Conservation (phyloP, 2,329 filamentous ascomycete genomes). For the Nectriaceae sp. region DNA sequence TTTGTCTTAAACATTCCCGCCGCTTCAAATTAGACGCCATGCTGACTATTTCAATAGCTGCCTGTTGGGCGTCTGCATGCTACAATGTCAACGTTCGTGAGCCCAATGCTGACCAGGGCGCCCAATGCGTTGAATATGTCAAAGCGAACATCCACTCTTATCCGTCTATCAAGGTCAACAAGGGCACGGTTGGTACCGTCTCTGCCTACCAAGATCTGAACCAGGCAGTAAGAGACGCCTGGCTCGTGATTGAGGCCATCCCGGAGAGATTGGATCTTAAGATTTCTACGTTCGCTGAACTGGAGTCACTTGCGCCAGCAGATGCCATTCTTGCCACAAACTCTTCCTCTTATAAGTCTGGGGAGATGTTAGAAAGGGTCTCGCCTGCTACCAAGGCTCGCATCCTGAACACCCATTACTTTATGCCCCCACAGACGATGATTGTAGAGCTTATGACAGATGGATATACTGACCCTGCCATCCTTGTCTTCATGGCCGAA, state of each 20-base stretch:
- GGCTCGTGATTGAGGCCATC: slow-evolving; percentile 56
- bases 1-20: neutral
- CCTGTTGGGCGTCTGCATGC: slow-evolving; percentile 43
- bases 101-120: slow-evolving; percentile 37
- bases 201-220: slow-evolving; percentile 39
- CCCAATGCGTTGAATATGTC: slow-evolving; percentile 42
- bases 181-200: slow-evolving; percentile 29
- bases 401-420: slow-evolving; percentile 52
- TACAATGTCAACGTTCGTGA: slow-evolving; percentile 46
- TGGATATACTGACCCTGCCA: slow-evolving; percentile 42
- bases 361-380: slow-evolving; percentile 48
- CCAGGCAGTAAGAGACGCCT: slow-evolving; percentile 45
- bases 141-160: slow-evolving; percentile 33
- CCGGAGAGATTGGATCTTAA: slow-evolving; percentile 53
- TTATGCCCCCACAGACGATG: slow-evolving; percentile 47
- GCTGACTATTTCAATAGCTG: slow-evolving; percentile 9
- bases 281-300: slow-evolving; percentile 46
- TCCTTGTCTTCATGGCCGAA: slow-evolving; percentile 48
- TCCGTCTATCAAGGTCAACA: neutral
- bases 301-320: slow-evolving; percentile 41
- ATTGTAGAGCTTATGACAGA: slow-evolving; percentile 57
- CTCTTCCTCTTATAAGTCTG: slow-evolving; percentile 52
- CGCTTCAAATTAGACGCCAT: too few species aligned
- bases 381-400: slow-evolving; percentile 36
- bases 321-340: slow-evolving; percentile 54